These are phyloP conservation scores for Rhodamnia rubescens DNA, from an alignment of 345 rosid species.

Conservation along the genomic window DNA sequence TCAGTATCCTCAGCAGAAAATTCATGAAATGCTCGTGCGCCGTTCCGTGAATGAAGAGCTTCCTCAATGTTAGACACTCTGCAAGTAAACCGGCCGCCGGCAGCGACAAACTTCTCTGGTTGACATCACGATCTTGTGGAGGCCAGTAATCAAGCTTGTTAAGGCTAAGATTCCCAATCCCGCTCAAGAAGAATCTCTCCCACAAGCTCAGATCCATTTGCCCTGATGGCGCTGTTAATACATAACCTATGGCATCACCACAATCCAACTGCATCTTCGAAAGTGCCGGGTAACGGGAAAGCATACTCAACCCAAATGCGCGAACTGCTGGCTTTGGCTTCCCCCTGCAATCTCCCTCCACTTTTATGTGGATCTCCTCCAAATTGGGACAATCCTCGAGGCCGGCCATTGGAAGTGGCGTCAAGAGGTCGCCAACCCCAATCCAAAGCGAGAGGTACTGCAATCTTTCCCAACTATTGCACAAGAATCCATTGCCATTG, in stretches of 20 bases:
- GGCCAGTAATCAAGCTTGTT: constrained; percentile 85
- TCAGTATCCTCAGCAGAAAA: constrained; percentile 41
- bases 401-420: constrained; percentile 45
- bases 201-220: constrained; percentile 82
- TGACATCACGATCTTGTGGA: constrained; percentile 78
- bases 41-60: constrained; percentile 89
- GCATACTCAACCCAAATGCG: constrained; percentile 60
- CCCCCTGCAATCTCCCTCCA: constrained; percentile 82
- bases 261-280: constrained; percentile 77
- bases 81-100: constrained; percentile 63
- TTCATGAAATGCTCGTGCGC: constrained; percentile 90
- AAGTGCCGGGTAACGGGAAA: constrained; percentile 43
- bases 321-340: constrained; percentile 34
- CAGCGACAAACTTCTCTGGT: constrained; percentile 68
- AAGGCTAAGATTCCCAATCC: constrained; percentile 47
- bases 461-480: constrained; percentile 58
- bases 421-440: constrained; percentile 49
- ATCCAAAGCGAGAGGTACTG: constrained; percentile 71
- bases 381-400: constrained; percentile 63
- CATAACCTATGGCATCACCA: constrained; percentile 56
- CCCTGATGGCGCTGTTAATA: constrained; percentile 67
- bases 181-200: constrained; percentile 79
- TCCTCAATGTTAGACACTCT: constrained; percentile 51
- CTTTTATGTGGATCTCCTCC: constrained; percentile 66
- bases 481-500: constrained; percentile 25